Conservation (phyloP, 352 stramenopile species). For the Phytophthora cryptogea region DNA sequence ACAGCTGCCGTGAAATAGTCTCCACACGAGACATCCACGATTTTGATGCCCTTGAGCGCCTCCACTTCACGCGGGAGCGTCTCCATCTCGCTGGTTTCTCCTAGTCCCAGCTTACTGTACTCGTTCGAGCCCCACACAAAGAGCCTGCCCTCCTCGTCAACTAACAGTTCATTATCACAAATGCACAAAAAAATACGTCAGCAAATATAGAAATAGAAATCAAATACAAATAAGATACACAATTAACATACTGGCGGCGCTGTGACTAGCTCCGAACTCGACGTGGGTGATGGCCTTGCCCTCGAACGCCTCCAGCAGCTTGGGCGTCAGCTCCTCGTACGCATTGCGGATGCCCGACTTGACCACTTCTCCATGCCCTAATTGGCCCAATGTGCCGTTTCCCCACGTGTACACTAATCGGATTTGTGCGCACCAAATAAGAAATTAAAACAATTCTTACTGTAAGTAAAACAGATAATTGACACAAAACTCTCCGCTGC, state of each 20-base stretch:
- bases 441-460: background rate
- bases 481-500: background rate
- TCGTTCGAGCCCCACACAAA: conserved; percentile 92
- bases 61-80: conserved; percentile 63
- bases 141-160: conserved; percentile 70
- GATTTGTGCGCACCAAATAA: background rate
- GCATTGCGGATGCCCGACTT: conserved; percentile 85
- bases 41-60: conserved; percentile 66
- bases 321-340: conserved; percentile 85
- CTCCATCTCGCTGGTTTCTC: conserved; percentile 55
- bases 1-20: conserved; percentile 89
- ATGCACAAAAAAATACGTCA: conserved; percentile 14
- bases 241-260: conserved; percentile 66
- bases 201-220: conserved; percentile 4
- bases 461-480: background rate
- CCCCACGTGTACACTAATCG: conserved; percentile 84
- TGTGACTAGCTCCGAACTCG: conserved; percentile 80
- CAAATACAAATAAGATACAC: conserved; percentile 5
- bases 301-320: conserved; percentile 70
- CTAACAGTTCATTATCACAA: conserved; percentile 26
- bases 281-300: conserved; percentile 66
- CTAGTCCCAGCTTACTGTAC: conserved; percentile 83
- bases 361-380: conserved; percentile 79
- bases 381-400: conserved; percentile 81
- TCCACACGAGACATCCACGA: conserved; percentile 86